Conservation (phyloP, 176 grass and related monocot genomes). For the Ensete ventricosum region DNA sequence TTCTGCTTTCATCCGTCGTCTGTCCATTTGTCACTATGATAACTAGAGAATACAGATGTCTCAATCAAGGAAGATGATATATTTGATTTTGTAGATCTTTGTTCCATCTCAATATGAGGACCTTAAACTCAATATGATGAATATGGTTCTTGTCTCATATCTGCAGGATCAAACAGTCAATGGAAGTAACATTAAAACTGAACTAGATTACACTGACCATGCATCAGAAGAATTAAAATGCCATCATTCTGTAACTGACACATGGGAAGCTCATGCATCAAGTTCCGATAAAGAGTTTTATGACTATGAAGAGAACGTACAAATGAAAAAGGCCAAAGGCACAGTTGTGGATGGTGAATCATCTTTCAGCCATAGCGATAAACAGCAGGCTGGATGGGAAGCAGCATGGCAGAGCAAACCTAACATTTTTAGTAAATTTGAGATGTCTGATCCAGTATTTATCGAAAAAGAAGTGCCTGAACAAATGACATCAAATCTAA, state of each 20-base stretch:
- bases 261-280: slow-evolving; percentile 6
- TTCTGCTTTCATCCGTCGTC: too few relatives aligned
- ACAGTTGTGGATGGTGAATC: slow-evolving; percentile 5
- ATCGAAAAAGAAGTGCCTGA: slow-evolving; percentile 36
- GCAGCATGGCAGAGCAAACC: background rate
- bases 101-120: too few relatives aligned
- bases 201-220: slow-evolving; percentile 15
- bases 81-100: too few relatives aligned
- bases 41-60: too few relatives aligned
- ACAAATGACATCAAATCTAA: slow-evolving; percentile 1
- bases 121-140: too few relatives aligned
- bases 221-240: slow-evolving; percentile 2
- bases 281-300: slow-evolving; percentile 7
- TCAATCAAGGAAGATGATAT: too few relatives aligned
- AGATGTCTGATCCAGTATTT: slow-evolving; percentile 14
- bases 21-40: too few relatives aligned
- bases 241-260: background rate
- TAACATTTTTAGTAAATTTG: background rate
- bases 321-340: slow-evolving; percentile 14
- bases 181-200: slow-evolving; percentile 19
- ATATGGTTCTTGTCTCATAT: background rate
- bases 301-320: slow-evolving; percentile 21
- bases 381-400: background rate
- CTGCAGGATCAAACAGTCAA: background rate
- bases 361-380: background rate